phyloP scores from a whole-genome alignment of 2,329 filamentous ascomycete genomes.

The Neospermospora avenae region DNA sequence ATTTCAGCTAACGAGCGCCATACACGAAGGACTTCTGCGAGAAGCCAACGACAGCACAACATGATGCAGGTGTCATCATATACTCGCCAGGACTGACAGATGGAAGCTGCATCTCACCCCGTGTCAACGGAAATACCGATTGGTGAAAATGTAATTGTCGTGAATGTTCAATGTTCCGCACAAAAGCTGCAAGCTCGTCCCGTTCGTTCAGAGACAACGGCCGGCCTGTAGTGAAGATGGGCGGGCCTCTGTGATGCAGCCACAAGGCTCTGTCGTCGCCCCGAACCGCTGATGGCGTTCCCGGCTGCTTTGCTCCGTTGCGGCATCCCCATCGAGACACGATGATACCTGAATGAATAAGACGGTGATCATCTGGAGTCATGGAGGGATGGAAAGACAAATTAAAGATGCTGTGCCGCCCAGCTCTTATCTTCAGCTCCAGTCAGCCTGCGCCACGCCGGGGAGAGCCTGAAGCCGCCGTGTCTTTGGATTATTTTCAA shows the following conservation, averaged over 20 bases:
- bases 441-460: not conserved
- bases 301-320: not conserved
- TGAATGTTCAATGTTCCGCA: too few relatives aligned
- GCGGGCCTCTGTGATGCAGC: not conserved
- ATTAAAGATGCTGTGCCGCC: not conserved
- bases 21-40: not conserved
- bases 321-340: slow-evolving; percentile 3
- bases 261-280: not conserved
- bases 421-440: not conserved
- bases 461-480: not conserved
- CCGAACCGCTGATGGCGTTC: slow-evolving; percentile 1
- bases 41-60: not conserved
- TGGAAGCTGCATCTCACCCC: not conserved
- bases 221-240: not conserved
- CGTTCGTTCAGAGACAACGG: not conserved
- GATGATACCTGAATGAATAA: not conserved
- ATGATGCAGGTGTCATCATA: not conserved
- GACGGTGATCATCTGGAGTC: not conserved
- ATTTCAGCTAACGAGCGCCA: too few relatives aligned
- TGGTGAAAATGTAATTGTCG: too few relatives aligned
- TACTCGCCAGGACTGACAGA: too few relatives aligned
- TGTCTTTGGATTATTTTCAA: not conserved
- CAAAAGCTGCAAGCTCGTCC: not conserved
- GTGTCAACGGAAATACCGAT: too few relatives aligned
- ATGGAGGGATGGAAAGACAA: not conserved